Conservation (phyloP, 148 eudicot species). For the Silene uniflora region DNA sequence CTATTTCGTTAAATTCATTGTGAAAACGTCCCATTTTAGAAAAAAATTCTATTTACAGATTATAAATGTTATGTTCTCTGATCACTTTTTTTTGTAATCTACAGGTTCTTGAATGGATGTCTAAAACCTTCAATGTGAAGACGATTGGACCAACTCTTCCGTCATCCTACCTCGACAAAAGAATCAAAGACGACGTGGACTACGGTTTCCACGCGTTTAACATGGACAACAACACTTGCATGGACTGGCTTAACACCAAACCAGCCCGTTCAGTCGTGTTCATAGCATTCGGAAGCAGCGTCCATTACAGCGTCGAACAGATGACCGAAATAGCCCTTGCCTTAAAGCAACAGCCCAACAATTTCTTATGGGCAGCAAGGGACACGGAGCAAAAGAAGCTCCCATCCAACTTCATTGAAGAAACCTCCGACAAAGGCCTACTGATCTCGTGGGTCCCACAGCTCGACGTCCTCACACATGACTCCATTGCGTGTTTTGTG, state of each 20-base stretch:
- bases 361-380: conserved; percentile 22
- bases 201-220: conserved; percentile 27
- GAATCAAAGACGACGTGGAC: conserved; percentile 17
- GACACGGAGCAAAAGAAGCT: conserved; percentile 20
- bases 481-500: conserved; percentile 26
- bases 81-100: not conserved
- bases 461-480: conserved; percentile 22
- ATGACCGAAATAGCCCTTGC: conserved; percentile 23
- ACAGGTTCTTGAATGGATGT: conserved; percentile 29
- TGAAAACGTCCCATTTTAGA: too few relatives aligned
- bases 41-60: too few relatives aligned
- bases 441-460: conserved; percentile 25
- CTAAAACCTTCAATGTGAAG: conserved; percentile 18
- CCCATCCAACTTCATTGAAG: not conserved
- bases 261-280: conserved; percentile 19
- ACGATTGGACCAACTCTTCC: conserved; percentile 29
- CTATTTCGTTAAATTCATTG: too few relatives aligned
- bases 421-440: conserved; percentile 23
- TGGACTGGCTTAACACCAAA: conserved; percentile 21
- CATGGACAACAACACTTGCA: conserved; percentile 12
- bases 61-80: too few relatives aligned
- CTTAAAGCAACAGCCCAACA: conserved; percentile 1
- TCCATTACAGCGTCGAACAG: conserved; percentile 12
- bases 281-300: conserved; percentile 27
- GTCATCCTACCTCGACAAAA: conserved; percentile 23